Base-by-base conservation (phyloP, 1,284 basidiomycete genomes). In the Flammula alnicola region DNA sequence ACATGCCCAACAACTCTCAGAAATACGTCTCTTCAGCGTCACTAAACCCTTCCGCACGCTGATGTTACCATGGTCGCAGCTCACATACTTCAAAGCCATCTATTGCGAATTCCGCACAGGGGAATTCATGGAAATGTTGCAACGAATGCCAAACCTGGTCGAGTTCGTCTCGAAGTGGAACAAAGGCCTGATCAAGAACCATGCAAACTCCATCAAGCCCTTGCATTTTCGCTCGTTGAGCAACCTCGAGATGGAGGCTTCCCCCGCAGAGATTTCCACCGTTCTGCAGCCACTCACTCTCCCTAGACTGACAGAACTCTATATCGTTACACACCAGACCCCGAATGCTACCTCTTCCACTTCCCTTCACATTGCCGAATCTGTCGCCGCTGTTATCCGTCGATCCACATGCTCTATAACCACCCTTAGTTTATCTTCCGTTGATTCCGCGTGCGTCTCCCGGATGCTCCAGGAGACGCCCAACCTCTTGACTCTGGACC, bases 121-220 rank as follows among this genome's bases (percentile, higher is more conserved):
- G 5, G 53, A 55, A 35, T 55, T 55, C 32, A 41, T 38, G 41
- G 37, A 48, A 27, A 47, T 55, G 37, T 29, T 55, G 4, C 29
- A 16, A 4, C 37, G 39, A 4, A 45, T 45, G 30, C 49, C 53
- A 14, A 49, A 48, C 43, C 29, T 55, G 2, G 37, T 49, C 20
- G 27, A 35, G 4, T 44, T 55, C 26, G 17, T 26, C 5, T 51
- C 41, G 12, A 48, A 49, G 29, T 55, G 53, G 53, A 49, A 38
- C 35, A 45, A 20, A 46, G 49, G 53, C 9, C n/a, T 55, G 5
- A 19, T 14, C 17, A 44, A 33, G 17, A 44, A 32, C n/a, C 26
- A n/a, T 17, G 11, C 25, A 14, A 38, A 44, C 9, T 19, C 38
- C 1, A 27, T 23, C 8, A 17, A 33, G 11, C 41, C 41, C 7